These are phyloP conservation scores for Ophiognomonia clavigignenti-juglandacearum DNA, from an alignment of 2,329 filamentous ascomycete genomes.

Conservation along the genomic window DNA sequence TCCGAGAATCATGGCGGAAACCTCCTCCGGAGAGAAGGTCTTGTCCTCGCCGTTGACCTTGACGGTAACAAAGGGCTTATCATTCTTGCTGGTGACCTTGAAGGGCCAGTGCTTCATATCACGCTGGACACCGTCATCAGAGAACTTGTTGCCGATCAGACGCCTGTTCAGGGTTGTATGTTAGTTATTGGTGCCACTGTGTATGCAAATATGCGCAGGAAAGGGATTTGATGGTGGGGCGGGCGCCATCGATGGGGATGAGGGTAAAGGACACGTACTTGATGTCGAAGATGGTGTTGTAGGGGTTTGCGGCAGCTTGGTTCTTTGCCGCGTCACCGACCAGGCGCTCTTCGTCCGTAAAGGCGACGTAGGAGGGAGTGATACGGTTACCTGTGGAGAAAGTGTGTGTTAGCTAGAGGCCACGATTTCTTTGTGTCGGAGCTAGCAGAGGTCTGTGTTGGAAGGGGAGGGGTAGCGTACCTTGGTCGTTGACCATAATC, in stretches of 20 bases:
- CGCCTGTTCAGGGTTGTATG: conserved; percentile 47
- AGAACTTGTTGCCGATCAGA: conserved; percentile 78
- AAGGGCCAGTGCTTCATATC: conserved; percentile 99
- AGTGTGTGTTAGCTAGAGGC: not conserved
- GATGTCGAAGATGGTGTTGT: conserved; percentile 72
- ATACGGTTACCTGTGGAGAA: conserved; percentile 70
- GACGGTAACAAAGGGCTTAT: conserved; percentile 81
- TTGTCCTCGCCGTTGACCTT: conserved; percentile 60
- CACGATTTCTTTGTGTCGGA: not conserved
- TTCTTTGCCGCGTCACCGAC: conserved; percentile 98
- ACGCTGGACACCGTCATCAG: conserved; percentile 80
- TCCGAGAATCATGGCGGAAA: conserved; percentile 75
- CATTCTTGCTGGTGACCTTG: conserved; percentile 84
- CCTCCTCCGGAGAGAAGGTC: conserved; percentile 74
- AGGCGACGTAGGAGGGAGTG: conserved; percentile 90
- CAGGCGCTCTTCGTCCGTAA: conserved; percentile 93
- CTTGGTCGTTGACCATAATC: conserved; percentile 91
- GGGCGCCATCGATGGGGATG: not conserved
- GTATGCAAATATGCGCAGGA: not conserved
- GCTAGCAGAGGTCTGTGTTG: not conserved
- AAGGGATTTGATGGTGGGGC: not conserved
- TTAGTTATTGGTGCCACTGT: conserved; percentile 24
- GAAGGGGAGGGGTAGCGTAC: conserved; percentile 17
- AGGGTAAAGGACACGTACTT: conserved; percentile 58
- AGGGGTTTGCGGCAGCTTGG: conserved; percentile 78